Base-by-base conservation (phyloP, 148 eudicot species). In the Rhododendron ovatum region DNA sequence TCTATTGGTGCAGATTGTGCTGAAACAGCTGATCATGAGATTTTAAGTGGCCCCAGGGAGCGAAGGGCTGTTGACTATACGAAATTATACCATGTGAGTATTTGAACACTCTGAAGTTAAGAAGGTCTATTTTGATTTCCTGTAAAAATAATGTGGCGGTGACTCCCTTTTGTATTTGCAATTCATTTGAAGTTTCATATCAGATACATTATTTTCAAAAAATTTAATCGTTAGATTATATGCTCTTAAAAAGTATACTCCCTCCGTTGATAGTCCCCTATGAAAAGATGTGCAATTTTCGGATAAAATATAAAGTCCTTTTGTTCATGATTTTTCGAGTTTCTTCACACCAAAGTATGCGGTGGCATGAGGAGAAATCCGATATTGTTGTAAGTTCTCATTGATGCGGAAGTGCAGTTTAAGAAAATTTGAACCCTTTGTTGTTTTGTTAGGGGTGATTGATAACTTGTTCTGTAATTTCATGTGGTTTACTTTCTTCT, bases 81-180 rank as follows among this genome's bases (percentile, higher is more conserved):
- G 80, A 91, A 92, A 91, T 86, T 96, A 41, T 90, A 96, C 88
- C 93, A 92, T 89, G 99, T 96, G 90, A 95, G 99, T 92, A 84
- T 85, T 50, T 81, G 3, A 73, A 28, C 79, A 43, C 82, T 48
- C 13, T 5, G 53, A 78, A 30, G 43, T 82, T 57, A 81, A 78
- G 78, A 81, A 78, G 78, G 65, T 71, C 30, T 5, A 24, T 51
- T 17, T 51, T 51, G 22, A 45, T 48, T 74, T 51, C 53, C 13
- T 22, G 24, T 45, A 48, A 24, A 61, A 20, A 1, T 73, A 74
- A 55, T 24, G 9, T 82, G 20, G 12, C 14, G 30, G n/a, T 14
- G 63, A 82, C 10, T 82, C 71, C 33, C 37, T 69, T 81, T 53
- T 81, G 26, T 18, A 51, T 53, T 53, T 35, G 5, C 24, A 22